These are phyloP conservation scores for Lipomyces oligophaga DNA, from an alignment of 805 yeast species.

Conservation along the genomic window DNA sequence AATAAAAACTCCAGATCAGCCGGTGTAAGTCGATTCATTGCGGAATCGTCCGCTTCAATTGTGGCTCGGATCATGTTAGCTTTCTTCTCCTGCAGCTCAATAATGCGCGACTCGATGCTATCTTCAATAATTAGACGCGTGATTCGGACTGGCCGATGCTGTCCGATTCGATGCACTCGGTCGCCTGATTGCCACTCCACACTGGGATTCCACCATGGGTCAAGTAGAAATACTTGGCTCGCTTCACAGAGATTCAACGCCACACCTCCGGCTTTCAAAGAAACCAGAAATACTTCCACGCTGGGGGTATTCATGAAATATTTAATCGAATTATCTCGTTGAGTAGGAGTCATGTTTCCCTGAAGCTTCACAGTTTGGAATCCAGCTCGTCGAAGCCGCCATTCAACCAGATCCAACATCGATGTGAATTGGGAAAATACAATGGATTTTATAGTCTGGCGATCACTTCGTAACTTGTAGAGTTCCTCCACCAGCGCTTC, in stretches of 20 bases:
- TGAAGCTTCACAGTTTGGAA: constrained; percentile 90
- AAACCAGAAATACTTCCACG: constrained; percentile 91
- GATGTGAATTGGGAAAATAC: constrained; percentile 97
- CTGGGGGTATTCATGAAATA: constrained; percentile 88
- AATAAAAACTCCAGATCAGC: constrained; percentile 94
- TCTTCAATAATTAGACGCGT: constrained; percentile 93
- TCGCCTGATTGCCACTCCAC: constrained; percentile 99
- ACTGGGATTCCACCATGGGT: constrained; percentile 99
- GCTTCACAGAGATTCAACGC: constrained; percentile 96
- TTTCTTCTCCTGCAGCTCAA: constrained; percentile 93
- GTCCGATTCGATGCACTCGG: constrained; percentile 97
- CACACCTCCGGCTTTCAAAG: constrained; percentile 98
- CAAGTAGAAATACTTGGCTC: constrained; percentile 89
- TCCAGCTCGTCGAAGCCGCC: constrained; percentile 93
- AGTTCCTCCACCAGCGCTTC: constrained; percentile 94
- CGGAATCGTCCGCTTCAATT: constrained; percentile 85
- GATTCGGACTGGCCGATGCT: constrained; percentile 86
- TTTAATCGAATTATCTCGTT: constrained; percentile 85
- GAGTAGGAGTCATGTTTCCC: constrained; percentile 96
- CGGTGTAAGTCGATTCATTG: constrained; percentile 82
- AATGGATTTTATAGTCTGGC: constrained; percentile 87
- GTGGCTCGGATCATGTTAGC: constrained; percentile 98
- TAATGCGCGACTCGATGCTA: constrained; percentile 92
- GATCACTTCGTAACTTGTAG: constrained; percentile 78
- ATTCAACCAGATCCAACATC: constrained; percentile 92